Conservation (phyloP, 2,329 filamentous ascomycete species). For the Fusarium heterosporum region DNA sequence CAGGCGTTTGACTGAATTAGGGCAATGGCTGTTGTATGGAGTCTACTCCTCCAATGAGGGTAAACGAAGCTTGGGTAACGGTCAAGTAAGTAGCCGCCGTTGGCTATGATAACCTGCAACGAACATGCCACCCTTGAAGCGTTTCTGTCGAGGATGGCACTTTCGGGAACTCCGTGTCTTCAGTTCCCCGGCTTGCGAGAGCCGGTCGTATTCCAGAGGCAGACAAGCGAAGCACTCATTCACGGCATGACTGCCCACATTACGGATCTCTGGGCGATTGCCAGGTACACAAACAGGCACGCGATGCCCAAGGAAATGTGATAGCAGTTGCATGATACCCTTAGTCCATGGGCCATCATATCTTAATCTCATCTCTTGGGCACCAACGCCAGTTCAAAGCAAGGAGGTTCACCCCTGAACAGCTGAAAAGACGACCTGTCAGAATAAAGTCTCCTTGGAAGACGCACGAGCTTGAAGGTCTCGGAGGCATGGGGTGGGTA, state of each 20-base stretch:
- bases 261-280: neutral
- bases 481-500: neutral
- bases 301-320: slow-evolving; percentile 3
- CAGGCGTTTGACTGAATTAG: neutral
- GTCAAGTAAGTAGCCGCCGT: neutral
- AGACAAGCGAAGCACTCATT: neutral
- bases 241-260: slow-evolving; percentile 11
- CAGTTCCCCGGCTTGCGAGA: neutral
- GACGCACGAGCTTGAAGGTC: slow-evolving; percentile 1
- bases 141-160: neutral
- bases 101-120: neutral
- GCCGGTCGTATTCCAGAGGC: neutral
- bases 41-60: neutral
- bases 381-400: slow-evolving; percentile 31
- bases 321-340: slow-evolving; percentile 30
- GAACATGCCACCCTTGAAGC: neutral
- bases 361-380: slow-evolving; percentile 19
- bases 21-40: neutral
- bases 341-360: slow-evolving; percentile 17
- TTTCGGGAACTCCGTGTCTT: neutral
- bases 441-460: slow-evolving; percentile 3
- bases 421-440: slow-evolving; percentile 30
- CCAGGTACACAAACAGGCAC: neutral
- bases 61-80: neutral
- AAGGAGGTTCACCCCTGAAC: slow-evolving; percentile 28